Base-by-base conservation (phyloP, 768 basidiomycete genomes). In the Harrya chromipes region DNA sequence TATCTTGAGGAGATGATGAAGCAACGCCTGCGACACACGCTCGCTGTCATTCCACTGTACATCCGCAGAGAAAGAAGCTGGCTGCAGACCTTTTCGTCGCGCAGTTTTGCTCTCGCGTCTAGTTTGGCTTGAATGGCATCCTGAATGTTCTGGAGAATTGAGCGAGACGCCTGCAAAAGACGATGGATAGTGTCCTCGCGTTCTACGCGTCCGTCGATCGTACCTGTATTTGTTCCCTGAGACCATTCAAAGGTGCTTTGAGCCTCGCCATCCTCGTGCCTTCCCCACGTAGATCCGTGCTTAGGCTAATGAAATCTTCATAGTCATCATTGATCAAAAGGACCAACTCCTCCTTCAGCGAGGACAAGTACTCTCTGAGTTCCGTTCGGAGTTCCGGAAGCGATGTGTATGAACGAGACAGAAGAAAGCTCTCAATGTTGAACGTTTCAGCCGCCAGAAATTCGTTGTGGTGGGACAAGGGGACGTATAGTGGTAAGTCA, bases 241-340 rank as follows among this genome's bases (percentile, higher is more conserved):
- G 65, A 19, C 72, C 75, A 9, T 62, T 68, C 44, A 99, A 66
- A 1, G 95, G 94, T 21, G 67, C 67, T 56, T 84, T 83, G 49
- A 99, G 64, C 50, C 78, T 73, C 50, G 78, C 75, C 58, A 95
- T 66, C 55, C 91, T 75, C 34, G 76, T 74, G 3, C 89, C 87
- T 69, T 97, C 94, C 38, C 87, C 92, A 56, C 84, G 79, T 55
- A 98, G 67, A 60, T 97, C 93, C 4, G 94, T 94, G 55, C 94
- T 94, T 26, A 99, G 75, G 58, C 90, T 92, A 61, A 98, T 95
- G 65, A 98, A 99, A 13, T 94, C 94, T 66, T 94, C 94, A 62
- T 98, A 99, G 70, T 98, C 97, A 59, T 93, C 87, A 69, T 99
- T 98, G 66, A 98, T 97, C 61, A 98, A 82, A 61, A 84, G 84